phyloP scores from a whole-genome alignment of 345 rosid genomes.

The Camelina neglecta region DNA sequence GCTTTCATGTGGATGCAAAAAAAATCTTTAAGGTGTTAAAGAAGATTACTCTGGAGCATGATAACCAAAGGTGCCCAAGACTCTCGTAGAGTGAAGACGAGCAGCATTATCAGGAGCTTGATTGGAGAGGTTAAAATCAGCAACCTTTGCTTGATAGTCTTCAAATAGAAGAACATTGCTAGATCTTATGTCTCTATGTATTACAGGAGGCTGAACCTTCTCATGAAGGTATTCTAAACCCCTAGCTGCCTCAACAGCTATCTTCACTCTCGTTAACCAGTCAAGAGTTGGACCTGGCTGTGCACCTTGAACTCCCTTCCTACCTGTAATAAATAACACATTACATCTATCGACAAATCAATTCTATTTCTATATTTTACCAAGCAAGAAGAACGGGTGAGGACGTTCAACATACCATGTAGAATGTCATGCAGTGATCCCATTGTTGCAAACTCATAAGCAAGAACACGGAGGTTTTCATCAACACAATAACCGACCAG shows the following conservation, averaged over 20 bases:
- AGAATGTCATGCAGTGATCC: conserved; percentile 89
- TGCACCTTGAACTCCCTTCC: conserved; percentile 99
- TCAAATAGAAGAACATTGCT: conserved; percentile 97
- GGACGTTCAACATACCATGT: conserved; percentile 57
- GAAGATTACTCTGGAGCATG: conserved; percentile 95
- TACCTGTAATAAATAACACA: conserved; percentile 55
- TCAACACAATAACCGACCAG: conserved; percentile 82
- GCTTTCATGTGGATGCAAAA: conserved; percentile 9
- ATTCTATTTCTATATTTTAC: neutral
- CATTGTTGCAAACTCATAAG: conserved; percentile 91
- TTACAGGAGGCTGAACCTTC: conserved; percentile 80
- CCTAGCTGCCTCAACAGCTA: conserved; percentile 97
- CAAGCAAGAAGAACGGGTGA: neutral
- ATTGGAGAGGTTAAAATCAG: conserved; percentile 95
- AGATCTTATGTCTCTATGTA: conserved; percentile 96
- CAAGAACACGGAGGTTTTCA: conserved; percentile 78
- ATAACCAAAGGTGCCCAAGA: conserved; percentile 97
- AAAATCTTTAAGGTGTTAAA: neutral
- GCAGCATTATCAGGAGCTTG: conserved; percentile 99
- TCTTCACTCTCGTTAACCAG: conserved; percentile 92
- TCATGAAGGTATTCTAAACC: conserved; percentile 97
- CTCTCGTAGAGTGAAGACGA: conserved; percentile 99
- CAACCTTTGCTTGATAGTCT: conserved; percentile 91
- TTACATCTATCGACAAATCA: neutral
- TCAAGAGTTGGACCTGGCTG: conserved; percentile 99